phyloP scores from a whole-genome alignment of 768 basidiomycete genomes.

The Saitozyma sp. region DNA sequence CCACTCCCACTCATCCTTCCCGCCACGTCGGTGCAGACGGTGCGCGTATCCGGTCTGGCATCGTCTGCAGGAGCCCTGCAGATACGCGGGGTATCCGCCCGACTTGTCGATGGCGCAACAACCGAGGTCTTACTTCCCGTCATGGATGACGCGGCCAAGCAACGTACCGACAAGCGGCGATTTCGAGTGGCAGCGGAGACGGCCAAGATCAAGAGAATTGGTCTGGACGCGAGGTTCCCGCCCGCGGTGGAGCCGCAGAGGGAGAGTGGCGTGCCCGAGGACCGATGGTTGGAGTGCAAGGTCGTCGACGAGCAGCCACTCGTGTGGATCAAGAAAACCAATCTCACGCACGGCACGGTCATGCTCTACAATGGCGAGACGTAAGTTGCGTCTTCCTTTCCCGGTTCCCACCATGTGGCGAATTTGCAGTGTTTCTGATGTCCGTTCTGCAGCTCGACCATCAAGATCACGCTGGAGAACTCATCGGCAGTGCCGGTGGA shows the following conservation, averaged over 20 bases:
- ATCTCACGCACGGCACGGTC: constrained; percentile 87
- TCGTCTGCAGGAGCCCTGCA: constrained; percentile 65
- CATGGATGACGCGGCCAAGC: constrained; percentile 69
- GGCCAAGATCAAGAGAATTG: constrained; percentile 70
- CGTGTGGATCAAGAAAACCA: constrained; percentile 78
- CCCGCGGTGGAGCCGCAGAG: constrained; percentile 15
- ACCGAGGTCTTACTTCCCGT: constrained; percentile 77
- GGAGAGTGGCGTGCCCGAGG: constrained; percentile 7
- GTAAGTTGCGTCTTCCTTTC: constrained; percentile 55
- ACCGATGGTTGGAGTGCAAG: constrained; percentile 69
- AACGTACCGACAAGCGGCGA: constrained; percentile 55
- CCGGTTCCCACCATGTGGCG: no score
- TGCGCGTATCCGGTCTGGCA: constrained; percentile 70
- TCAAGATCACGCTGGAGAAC: constrained; percentile 87
- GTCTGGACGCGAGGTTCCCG: constrained; percentile 62
- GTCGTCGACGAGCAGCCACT: constrained; percentile 87
- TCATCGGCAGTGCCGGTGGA: constrained; percentile 78
- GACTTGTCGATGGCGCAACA: constrained; percentile 68
- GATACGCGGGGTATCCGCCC: constrained; percentile 76
- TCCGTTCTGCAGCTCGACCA: constrained; percentile 63
- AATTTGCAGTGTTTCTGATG: constrained; percentile 12
- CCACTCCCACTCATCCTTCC: constrained; percentile 68
- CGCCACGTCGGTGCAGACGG: constrained; percentile 70
- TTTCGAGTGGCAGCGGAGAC: constrained; percentile 66
- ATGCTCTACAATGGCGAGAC: constrained; percentile 95